phyloP scores from a whole-genome alignment of 768 basidiomycete genomes.

The Mycena alexandri region DNA sequence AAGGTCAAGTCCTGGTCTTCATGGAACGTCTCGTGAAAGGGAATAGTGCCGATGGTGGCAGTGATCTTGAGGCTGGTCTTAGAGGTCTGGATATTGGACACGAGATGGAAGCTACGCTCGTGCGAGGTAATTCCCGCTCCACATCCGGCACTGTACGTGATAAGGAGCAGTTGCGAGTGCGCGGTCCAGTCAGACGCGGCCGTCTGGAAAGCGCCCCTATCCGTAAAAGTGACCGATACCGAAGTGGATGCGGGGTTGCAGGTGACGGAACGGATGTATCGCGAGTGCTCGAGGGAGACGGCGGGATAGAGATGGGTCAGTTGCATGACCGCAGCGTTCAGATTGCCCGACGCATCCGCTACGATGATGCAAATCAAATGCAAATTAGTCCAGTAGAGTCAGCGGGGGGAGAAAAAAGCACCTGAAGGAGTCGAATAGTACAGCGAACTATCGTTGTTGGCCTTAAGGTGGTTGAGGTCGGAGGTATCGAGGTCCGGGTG shows the following conservation, averaged over 20 bases:
- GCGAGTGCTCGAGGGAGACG: no score
- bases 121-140: neutral
- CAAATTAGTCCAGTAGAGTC: no score
- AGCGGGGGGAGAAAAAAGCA: constrained; percentile 6
- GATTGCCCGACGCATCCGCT: no score
- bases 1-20: constrained; percentile 2
- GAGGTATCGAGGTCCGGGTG: constrained; percentile 7
- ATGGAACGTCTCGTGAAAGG: no score
- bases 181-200: no score
- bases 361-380: no score
- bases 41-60: neutral
- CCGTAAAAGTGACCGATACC: no score
- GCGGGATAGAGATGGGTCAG: no score
- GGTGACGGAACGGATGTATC: no score
- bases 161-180: neutral
- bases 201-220: no score
- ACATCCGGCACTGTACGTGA: neutral
- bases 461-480: constrained; percentile 1
- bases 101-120: constrained; percentile 12
- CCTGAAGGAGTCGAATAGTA: constrained; percentile 1
- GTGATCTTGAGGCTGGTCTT: neutral
- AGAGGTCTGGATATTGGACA: constrained; percentile 4
- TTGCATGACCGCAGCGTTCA: neutral
- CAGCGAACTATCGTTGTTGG: constrained; percentile 1
- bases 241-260: no score